These are phyloP conservation scores for Podospora australis DNA, from an alignment of 495 filamentous ascomycete species.

Conservation along the genomic window DNA sequence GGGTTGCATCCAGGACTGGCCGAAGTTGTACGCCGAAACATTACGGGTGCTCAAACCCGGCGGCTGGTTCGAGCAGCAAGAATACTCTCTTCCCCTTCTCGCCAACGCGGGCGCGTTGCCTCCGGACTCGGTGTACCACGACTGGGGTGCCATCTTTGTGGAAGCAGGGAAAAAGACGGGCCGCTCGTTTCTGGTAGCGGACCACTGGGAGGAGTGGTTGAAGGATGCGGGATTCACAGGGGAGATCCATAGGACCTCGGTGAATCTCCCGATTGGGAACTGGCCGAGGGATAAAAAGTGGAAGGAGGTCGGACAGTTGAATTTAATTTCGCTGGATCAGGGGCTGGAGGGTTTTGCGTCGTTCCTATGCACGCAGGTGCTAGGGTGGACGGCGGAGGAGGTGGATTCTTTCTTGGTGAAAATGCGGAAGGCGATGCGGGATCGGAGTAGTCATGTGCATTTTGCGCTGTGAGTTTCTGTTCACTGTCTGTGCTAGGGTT, in stretches of 20 bases:
- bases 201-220: conserved; percentile 31
- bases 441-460: conserved; percentile 36
- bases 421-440: conserved; percentile 33
- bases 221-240: conserved; percentile 46
- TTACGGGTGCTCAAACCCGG: conserved; percentile 21
- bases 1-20: conserved; percentile 54
- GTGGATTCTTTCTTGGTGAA: conserved; percentile 35
- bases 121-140: too few species aligned
- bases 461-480: conserved; percentile 34
- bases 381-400: conserved; percentile 40
- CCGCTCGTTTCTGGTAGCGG: not conserved
- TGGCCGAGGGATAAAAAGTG: conserved; percentile 45
- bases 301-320: conserved; percentile 35
- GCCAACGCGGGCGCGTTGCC: too few species aligned
- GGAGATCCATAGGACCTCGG: conserved; percentile 42
- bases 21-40: conserved; percentile 30
- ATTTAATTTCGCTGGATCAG: conserved; percentile 28
- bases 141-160: not conserved
- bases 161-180: not conserved
- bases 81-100: too few species aligned
- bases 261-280: conserved; percentile 45
- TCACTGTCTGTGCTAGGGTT: too few species aligned
- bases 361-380: conserved; percentile 35
- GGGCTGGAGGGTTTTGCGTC: conserved; percentile 42
- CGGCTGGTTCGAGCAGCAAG: conserved; percentile 28